Evolutionary conservation across 805 yeast species (phyloP), one percentile per base, ranked within the genome.

Genomic region (Soucietia sequanensis): DNA sequence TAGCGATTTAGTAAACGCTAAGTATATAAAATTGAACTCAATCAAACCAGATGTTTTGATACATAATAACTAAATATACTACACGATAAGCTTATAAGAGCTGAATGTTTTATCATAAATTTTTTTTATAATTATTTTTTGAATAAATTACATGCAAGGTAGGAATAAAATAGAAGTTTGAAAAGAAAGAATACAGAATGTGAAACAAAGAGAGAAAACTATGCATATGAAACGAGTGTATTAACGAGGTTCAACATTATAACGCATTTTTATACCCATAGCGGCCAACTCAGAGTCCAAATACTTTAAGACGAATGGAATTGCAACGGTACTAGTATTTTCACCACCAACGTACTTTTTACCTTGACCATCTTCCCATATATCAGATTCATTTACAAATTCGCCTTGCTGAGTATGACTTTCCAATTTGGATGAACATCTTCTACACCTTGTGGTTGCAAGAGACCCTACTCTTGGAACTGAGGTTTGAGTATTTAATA

Each of bases 321-420:
- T 84, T 29, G 96, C 96, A 46, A 93, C 93, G 1, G 95, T 84
- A 3, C 97, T 84, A n/a, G 96, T 88, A 42, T 93, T 76, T 41
- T 78, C 81, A 55, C 99, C 99, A 35, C 99, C 99, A 37, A 80
- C 80, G 58, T 84, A 91, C 57, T 83, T 81, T 56, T 79, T 83
- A 34, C 99, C 98, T 50, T 83, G 89, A 13, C 97, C 98, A 58
- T 93, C 99, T 68, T 93, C 97, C 99, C 99, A 93, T 27, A 84
- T 76, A 38, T 83, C 87, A 15, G 83, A 68, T 41, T 83, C 88
- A 46, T 76, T 81, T 39, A 77, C 78, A 38, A 69, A 72, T 11
- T 60, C 60, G 22, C 74, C 68, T 39, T 69, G 57, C 39, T 63
- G 63, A 40, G 68, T 62, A 31, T 76, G 75, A 26, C 74, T 68